A percentile compares a stretch with the other conserved stretches of the same genome.
Evolutionary conservation across 2,329 filamentous ascomycete species (phyloP).

Genomic region (Orbilia oligospora): DNA sequence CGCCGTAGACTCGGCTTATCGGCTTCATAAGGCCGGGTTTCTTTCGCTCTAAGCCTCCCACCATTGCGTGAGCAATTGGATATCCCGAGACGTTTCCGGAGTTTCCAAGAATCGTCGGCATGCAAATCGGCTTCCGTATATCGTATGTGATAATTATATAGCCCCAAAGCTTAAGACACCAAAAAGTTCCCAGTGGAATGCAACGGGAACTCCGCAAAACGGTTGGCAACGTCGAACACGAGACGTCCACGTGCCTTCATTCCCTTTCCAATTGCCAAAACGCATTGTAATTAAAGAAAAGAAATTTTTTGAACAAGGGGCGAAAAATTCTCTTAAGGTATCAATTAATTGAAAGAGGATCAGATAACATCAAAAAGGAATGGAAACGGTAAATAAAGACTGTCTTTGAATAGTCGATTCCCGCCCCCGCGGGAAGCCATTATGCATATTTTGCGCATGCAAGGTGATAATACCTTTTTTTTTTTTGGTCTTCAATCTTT

Average conservation of each 20-base stretch:
- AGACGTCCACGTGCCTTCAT: slow-evolving; percentile 23
- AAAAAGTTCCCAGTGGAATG: not conserved
- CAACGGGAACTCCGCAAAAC: slow-evolving; percentile 21
- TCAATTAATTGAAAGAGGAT: too few species aligned
- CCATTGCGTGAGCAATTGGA: slow-evolving; percentile 24
- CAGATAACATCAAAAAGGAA: not conserved
- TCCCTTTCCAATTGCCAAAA: slow-evolving; percentile 6
- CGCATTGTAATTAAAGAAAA: not conserved
- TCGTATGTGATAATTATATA: slow-evolving; percentile 3
- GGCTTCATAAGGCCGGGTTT: slow-evolving; percentile 13
- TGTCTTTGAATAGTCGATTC: slow-evolving; percentile 24
- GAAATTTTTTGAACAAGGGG: not conserved
- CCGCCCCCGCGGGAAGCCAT: slow-evolving; percentile 5
- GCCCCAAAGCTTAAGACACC: not conserved
- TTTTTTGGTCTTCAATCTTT: not conserved
- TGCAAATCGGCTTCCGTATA: slow-evolving; percentile 15
- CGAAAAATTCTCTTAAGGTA: too few species aligned
- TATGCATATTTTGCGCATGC: slow-evolving; percentile 29
- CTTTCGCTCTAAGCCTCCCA: slow-evolving; percentile 32
- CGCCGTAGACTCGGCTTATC: slow-evolving; percentile 14
- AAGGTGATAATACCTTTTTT: slow-evolving; percentile 21
- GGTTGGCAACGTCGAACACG: slow-evolving; percentile 13
- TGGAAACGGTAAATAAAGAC: not conserved
- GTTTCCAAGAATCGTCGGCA: not conserved
- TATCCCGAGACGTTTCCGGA: slow-evolving; percentile 25